A percentile compares a stretch with the other conserved stretches of the same genome.
These are phyloP conservation scores for Amanita molliuscula DNA, from an alignment of 768 basidiomycete species.

Conservation along the genomic window DNA sequence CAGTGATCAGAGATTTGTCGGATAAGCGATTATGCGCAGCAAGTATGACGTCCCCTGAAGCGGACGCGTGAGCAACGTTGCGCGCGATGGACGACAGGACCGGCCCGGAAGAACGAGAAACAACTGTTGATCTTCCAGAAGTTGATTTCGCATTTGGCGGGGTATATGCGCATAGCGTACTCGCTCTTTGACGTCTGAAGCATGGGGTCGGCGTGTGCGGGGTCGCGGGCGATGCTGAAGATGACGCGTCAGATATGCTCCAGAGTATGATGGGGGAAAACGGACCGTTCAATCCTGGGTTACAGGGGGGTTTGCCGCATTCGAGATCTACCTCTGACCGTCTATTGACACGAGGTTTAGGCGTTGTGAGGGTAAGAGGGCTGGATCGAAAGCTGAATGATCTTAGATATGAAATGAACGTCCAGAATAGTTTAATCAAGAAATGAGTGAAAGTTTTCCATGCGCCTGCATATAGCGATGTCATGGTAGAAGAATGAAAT, in stretches of 20 bases:
- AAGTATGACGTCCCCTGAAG: background rate
- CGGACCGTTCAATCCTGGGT: background rate
- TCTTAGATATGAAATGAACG: constrained; percentile 3
- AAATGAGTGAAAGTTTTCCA: constrained; percentile 2
- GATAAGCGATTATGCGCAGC: background rate
- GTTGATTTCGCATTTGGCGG: constrained; percentile 1
- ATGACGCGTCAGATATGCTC: background rate
- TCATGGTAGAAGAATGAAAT: background rate
- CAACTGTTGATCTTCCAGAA: background rate
- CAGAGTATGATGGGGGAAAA: background rate
- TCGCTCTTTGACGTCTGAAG: constrained; percentile 4
- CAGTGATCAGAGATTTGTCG: background rate
- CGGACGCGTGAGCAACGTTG: background rate
- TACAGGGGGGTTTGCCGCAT: background rate
- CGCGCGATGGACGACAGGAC: background rate
- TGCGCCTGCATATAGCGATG: background rate
- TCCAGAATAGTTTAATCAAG: constrained; percentile 4
- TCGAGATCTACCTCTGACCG: constrained; percentile 3
- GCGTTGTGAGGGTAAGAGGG: background rate
- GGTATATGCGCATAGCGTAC: background rate
- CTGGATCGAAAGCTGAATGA: background rate
- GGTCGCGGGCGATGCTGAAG: background rate
- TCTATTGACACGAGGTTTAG: background rate
- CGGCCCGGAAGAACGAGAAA: background rate
- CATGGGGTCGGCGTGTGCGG: constrained; percentile 2